Conservation (phyloP, 768 basidiomycete genomes). For the Psilocybe sp. region DNA sequence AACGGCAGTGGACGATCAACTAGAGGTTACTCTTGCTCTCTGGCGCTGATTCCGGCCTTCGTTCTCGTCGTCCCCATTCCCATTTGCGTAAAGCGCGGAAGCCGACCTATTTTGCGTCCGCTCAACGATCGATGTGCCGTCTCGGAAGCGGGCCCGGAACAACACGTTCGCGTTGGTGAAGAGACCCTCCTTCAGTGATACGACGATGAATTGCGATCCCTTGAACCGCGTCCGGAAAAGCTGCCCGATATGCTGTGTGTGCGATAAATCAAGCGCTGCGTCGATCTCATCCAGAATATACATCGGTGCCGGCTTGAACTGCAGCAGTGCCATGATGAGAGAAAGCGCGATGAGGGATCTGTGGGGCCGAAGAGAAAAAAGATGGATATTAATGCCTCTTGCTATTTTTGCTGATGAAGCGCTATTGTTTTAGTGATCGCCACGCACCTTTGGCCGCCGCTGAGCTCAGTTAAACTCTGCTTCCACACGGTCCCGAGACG, state of each 20-base stretch:
- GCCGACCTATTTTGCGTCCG: slow-evolving; percentile 67
- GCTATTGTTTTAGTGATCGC: background rate
- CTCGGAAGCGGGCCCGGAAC: slow-evolving; percentile 89
- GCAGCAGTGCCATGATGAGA: slow-evolving; percentile 97
- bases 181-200: slow-evolving; percentile 92
- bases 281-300: slow-evolving; percentile 99
- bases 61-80: slow-evolving; percentile 26
- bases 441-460: slow-evolving; percentile 90
- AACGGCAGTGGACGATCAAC: slow-evolving; percentile 2
- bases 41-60: slow-evolving; percentile 28
- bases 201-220: slow-evolving; percentile 97
- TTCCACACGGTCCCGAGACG: slow-evolving; percentile 96
- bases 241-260: slow-evolving; percentile 96
- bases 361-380: slow-evolving; percentile 1
- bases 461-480: slow-evolving; percentile 93
- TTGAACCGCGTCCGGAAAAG: slow-evolving; percentile 98
- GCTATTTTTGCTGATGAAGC: background rate
- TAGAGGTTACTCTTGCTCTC: slow-evolving; percentile 8
- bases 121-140: slow-evolving; percentile 91
- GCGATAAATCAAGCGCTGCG: slow-evolving; percentile 92
- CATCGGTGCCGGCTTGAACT: slow-evolving; percentile 99
- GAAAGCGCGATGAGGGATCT: slow-evolving; percentile 98
- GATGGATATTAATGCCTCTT: background rate
- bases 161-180: slow-evolving; percentile 98
- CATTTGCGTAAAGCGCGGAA: slow-evolving; percentile 43